phyloP scores from a whole-genome alignment of 2,329 filamentous ascomycete genomes.

The Pestalotiopsis sp. region DNA sequence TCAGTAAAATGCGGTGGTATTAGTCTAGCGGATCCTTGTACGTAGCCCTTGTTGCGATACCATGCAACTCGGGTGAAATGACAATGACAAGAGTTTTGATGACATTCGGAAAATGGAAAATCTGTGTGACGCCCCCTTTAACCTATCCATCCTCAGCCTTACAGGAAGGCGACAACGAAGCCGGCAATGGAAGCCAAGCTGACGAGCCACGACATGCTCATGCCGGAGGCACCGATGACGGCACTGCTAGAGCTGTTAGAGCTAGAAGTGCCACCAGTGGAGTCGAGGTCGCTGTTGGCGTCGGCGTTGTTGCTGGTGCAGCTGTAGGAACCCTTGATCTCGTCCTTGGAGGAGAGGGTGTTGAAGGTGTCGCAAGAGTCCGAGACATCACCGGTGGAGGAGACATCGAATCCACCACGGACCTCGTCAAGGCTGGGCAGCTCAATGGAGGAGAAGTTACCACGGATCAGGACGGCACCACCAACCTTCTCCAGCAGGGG shows the following conservation, averaged over 20 bases:
- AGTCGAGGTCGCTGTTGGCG: slow-evolving; percentile 52
- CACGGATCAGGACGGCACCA: slow-evolving; percentile 84
- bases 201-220: slow-evolving; percentile 49
- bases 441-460: slow-evolving; percentile 75
- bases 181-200: slow-evolving; percentile 50
- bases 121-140: slow-evolving; percentile 23
- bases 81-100: slow-evolving; percentile 33
- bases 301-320: slow-evolving; percentile 55
- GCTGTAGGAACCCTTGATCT: slow-evolving; percentile 51
- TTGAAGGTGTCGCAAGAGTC: slow-evolving; percentile 59
- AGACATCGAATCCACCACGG: slow-evolving; percentile 71
- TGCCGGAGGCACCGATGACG: slow-evolving; percentile 47
- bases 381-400: slow-evolving; percentile 65
- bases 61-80: slow-evolving; percentile 25
- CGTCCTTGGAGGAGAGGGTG: slow-evolving; percentile 40
- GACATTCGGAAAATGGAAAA: slow-evolving; percentile 30
- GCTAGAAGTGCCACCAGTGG: slow-evolving; percentile 29
- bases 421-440: slow-evolving; percentile 71
- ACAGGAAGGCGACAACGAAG: slow-evolving; percentile 53
- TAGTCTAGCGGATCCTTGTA: slow-evolving; percentile 48
- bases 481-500: slow-evolving; percentile 68
- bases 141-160: slow-evolving; percentile 32
- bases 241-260: slow-evolving; percentile 36
- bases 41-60: slow-evolving; percentile 32
- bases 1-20: slow-evolving; percentile 40